Base-by-base conservation (phyloP, 2,329 filamentous ascomycete genomes). In the Colletotrichum echinochloae region DNA sequence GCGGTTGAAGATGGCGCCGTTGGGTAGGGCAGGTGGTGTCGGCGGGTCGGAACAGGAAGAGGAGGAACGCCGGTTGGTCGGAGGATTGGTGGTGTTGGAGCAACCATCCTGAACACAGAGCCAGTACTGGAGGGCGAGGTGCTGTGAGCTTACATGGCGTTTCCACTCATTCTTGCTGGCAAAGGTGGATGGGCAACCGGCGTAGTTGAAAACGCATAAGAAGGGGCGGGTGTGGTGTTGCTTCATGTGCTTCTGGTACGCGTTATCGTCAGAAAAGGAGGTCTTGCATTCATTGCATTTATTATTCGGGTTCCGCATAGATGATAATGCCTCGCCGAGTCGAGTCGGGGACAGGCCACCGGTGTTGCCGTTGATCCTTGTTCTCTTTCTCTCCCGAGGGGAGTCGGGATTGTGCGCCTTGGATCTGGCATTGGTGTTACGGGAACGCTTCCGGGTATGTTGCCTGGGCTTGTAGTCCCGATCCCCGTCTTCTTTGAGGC, bases 91-190 rank as follows among this genome's bases (percentile, higher is more conserved):
- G 55, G 75, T 78, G 33, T 81, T 77, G 20, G 78, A 80, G 77
- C 89, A 91, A 9, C 80, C 77, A 71, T 89, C 91, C 39, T 92
- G 83, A 73, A 90, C 87, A 82, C 95, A 98, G 67, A 91, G 85
- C 89, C 91, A 98, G 81, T 90, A 92, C 54, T 87, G 83, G 3
- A 93, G 84, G 64, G 91, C 88, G 28, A 97, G 84, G 77, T 98
- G 95, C 77, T 97, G 92, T 0, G 92, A 92, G 39, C 85, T 83
- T 75, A 95, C 89, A 78, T 98, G 95, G 0, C 95, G 90, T 80
- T 98, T 98, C 95, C 95, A 98, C 79, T 98, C 95, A 78, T 97
- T 97, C 82, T 97, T 97, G 74, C 87, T 91, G 3, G 88, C 86
- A 77, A 97, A 97, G 0, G 86, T 90, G 2, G 90, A 88, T 0